Evolutionary conservation across 441 rosid genomes (phyloP).

Genomic region (Jatropha multifida): DNA sequence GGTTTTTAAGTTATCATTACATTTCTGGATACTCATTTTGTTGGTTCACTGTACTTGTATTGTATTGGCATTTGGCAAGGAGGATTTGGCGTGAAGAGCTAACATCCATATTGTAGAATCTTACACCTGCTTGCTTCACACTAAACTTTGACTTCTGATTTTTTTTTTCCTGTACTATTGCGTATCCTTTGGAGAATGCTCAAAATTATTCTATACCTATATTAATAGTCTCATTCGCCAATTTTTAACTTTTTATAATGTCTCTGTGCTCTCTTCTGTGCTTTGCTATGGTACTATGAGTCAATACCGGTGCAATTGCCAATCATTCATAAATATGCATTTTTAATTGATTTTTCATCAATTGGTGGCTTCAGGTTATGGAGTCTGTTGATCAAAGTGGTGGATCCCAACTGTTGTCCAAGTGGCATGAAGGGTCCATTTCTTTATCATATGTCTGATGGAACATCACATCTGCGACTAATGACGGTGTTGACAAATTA

Average conservation of each 20-base stretch:
- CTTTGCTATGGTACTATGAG: background rate
- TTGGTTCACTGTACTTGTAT: conserved; percentile 20
- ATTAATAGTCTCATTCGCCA: background rate
- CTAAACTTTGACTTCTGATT: background rate
- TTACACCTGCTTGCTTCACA: background rate
- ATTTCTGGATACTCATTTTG: conserved; percentile 10
- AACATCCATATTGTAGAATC: conserved; percentile 4
- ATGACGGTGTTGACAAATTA: background rate
- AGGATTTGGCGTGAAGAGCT: conserved; percentile 12
- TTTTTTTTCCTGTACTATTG: too few species aligned
- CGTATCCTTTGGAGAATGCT: background rate
- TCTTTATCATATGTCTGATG: background rate
- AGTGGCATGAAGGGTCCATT: background rate
- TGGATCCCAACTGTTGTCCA: too few species aligned
- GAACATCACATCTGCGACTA: background rate
- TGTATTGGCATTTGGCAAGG: conserved; percentile 6
- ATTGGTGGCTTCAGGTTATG: too few species aligned
- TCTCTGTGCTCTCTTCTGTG: background rate
- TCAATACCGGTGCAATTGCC: too few species aligned
- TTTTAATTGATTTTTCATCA: too few species aligned
- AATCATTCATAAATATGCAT: too few species aligned
- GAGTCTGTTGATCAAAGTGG: too few species aligned
- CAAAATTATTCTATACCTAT: too few species aligned
- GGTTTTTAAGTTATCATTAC: conserved; percentile 17
- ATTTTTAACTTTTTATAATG: background rate